Conservation (phyloP, 2,329 filamentous ascomycete genomes). For the Metarhizium sp. region DNA sequence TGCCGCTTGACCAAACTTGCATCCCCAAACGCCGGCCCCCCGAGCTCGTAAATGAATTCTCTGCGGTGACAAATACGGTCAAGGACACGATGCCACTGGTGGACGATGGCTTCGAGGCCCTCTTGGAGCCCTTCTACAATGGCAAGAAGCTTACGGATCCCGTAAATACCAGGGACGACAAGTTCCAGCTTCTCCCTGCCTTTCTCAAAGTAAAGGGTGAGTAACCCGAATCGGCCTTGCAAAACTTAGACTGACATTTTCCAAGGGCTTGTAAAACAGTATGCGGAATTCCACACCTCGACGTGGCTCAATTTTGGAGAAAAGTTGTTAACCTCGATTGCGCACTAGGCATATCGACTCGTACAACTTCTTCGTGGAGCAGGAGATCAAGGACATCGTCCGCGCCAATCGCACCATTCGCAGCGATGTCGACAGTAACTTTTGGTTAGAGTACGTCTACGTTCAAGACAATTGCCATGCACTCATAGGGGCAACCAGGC, state of each 20-base stretch:
- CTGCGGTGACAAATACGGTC: conserved; percentile 14
- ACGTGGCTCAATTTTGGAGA: background rate
- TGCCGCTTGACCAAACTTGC: background rate
- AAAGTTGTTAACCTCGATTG: conserved; percentile 9
- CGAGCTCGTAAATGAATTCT: conserved; percentile 16
- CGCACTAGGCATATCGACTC: conserved; percentile 72
- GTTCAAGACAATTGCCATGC: conserved; percentile 9
- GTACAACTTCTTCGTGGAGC: conserved; percentile 96
- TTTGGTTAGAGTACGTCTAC: conserved; percentile 64
- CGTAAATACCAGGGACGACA: conserved; percentile 64
- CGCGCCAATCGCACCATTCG: conserved; percentile 80
- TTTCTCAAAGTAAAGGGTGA: conserved; percentile 90
- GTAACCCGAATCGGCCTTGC: conserved; percentile 9
- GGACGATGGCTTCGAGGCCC: conserved; percentile 57
- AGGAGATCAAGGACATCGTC: conserved; percentile 94
- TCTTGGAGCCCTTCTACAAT: conserved; percentile 58
- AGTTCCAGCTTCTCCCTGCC: conserved; percentile 94
- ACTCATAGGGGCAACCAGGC: background rate
- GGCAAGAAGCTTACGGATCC: conserved; percentile 58
- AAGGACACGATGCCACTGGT: conserved; percentile 39
- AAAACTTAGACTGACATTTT: background rate
- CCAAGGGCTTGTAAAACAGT: conserved; percentile 75
- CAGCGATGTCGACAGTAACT: conserved; percentile 86
- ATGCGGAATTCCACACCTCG: conserved; percentile 16
- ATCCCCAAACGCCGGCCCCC: background rate